Base-by-base conservation (phyloP, 805 yeast species). In the Ogataea degrootiae region DNA sequence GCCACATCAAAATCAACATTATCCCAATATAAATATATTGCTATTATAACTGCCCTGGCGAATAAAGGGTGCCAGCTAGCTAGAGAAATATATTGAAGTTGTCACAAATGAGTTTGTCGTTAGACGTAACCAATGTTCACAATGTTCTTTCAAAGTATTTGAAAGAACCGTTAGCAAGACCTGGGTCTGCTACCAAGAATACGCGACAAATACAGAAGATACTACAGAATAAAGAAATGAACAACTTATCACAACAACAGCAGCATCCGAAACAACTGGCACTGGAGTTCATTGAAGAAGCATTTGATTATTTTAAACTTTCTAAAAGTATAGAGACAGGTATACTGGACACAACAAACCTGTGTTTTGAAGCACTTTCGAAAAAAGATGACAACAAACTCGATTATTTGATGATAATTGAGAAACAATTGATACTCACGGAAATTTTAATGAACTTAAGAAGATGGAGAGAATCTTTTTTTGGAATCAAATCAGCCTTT, bases 301-400 rank as follows among this genome's bases (percentile, higher is more conserved):
- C 46, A 14, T 34, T 52, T 31, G 39, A 37, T 19, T 50, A 39
- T 12, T 41, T 34, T 14, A 39, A 42, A 4, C 39, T 35, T 6
- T 34, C 37, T 6, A 34, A 22, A 2, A 17, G 23, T 14, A 26
- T 50, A 17, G 50, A 47, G 11, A 19, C 19, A 8, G 43, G 42
- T 16, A 19, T 35, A 16, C 23, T 50, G 8, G 40, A 43, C 21
- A 48, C 51, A 6, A 37, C 47, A 6, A 14, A 34, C 7, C 51
- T 48, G 5, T 54, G 55, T 46, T 47, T 54, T 23, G 39, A 47
- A n/a, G 49, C 45, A 4, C 34, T 54, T 2, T 8, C 6, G 21
- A 43, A 45, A 4, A 36, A 34, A 9, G 31, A 35, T 17, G 43
- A 43, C 14, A 43, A 36, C 15, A 17, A 19, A 15, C 2, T 34